Percentiles rank a stretch among this genome's conserved stretches.
These are phyloP conservation scores for Arctostaphylos glauca DNA, from an alignment of 148 eudicot genomes.

Conservation along the genomic window DNA sequence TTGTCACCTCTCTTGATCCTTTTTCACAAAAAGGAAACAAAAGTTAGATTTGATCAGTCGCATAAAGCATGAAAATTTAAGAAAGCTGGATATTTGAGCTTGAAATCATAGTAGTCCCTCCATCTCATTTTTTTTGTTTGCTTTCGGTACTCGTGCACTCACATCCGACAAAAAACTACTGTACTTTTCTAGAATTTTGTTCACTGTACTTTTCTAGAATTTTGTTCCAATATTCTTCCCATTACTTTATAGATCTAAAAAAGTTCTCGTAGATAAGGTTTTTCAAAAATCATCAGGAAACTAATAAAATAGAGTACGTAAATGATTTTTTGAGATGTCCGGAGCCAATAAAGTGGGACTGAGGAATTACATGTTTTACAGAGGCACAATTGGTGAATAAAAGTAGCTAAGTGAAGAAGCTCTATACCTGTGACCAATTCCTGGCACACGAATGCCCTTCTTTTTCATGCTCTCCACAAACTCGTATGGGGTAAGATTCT, in stretches of 20 bases:
- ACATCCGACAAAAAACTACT: background rate
- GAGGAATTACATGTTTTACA: background rate
- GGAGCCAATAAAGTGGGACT: background rate
- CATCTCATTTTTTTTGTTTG: background rate
- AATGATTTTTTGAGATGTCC: background rate
- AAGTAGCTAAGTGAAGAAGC: background rate
- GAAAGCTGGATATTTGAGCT: background rate
- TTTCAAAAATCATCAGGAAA: background rate
- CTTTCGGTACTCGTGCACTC: background rate
- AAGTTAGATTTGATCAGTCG: slow-evolving; percentile 9
- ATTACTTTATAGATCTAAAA: background rate
- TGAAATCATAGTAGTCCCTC: background rate
- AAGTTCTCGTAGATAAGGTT: background rate
- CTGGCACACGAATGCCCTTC: slow-evolving; percentile 98
- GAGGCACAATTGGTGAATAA: background rate
- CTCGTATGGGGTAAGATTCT: slow-evolving; percentile 87
- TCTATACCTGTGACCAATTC: slow-evolving; percentile 93
- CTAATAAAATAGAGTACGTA: background rate
- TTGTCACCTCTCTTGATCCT: slow-evolving; percentile 98
- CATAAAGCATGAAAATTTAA: background rate
- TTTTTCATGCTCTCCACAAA: slow-evolving; percentile 97
- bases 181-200: background rate
- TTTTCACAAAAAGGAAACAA: slow-evolving; percentile 14
- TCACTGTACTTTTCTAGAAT: background rate
- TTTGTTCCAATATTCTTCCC: background rate